Evolutionary conservation across 2,329 filamentous ascomycete species (phyloP).

Genomic region (Beauveria asiatica): DNA sequence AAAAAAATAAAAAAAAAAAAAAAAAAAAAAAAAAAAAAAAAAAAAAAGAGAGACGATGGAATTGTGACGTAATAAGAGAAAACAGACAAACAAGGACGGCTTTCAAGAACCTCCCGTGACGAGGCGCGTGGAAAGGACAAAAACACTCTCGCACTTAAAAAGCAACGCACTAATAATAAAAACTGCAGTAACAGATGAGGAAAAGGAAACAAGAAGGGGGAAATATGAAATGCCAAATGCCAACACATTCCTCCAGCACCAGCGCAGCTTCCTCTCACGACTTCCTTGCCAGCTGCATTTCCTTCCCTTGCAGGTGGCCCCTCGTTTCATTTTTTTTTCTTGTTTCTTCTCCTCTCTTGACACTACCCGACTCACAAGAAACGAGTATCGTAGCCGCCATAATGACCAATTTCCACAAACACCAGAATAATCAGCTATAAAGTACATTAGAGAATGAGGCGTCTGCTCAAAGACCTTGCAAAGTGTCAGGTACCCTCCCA

Average conservation of each 20-base stretch:
- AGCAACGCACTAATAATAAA: slow-evolving; percentile 1
- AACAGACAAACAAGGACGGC: neutral
- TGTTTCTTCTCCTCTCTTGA: neutral
- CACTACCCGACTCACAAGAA: neutral
- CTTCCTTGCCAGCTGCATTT: neutral
- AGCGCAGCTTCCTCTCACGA: neutral
- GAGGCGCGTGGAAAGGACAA: neutral
- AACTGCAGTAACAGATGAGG: neutral
- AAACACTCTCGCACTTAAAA: neutral
- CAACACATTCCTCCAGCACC: neutral
- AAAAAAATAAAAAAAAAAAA: too few species aligned
- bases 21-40: too few species aligned
- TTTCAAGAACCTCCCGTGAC: neutral
- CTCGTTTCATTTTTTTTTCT: neutral
- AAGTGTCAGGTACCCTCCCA: neutral
- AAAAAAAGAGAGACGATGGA: neutral
- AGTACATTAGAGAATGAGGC: slow-evolving; percentile 15
- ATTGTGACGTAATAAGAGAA: neutral
- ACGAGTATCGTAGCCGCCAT: slow-evolving; percentile 1
- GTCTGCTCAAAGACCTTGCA: neutral
- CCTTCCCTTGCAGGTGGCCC: neutral
- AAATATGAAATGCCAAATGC: slow-evolving; percentile 11
- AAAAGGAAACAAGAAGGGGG: slow-evolving; percentile 12
- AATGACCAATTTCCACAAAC: slow-evolving; percentile 9
- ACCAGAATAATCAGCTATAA: slow-evolving; percentile 15